Conservation (phyloP, 805 yeast genomes). For the Metschnikowia lochheadii region DNA sequence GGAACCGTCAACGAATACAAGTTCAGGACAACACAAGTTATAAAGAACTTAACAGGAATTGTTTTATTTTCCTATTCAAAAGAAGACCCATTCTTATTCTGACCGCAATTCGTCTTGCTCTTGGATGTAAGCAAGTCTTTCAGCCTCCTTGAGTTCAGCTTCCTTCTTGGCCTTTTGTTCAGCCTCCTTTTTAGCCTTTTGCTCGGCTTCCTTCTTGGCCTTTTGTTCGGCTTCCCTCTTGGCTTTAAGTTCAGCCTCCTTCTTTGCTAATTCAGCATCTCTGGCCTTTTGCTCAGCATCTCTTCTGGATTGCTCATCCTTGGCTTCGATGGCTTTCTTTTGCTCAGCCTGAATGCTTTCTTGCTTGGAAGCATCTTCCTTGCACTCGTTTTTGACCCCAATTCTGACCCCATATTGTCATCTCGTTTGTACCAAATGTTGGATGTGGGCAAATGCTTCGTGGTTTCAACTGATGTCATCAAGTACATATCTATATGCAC, state of each 20-base stretch:
- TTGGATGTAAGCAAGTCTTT: constrained; percentile 5
- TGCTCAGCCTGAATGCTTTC: neutral
- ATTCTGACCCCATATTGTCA: too few species aligned
- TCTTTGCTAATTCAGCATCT: constrained; percentile 8
- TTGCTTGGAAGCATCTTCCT: neutral
- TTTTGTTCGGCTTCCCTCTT: constrained; percentile 4
- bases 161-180: too few species aligned
- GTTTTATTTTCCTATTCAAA: too few species aligned
- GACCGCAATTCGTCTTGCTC: too few species aligned
- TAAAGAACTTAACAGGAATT: too few species aligned
- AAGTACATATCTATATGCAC: too few species aligned
- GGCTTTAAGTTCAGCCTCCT: constrained; percentile 4
- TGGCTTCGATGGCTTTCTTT: neutral
- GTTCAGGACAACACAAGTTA: too few species aligned
- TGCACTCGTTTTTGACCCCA: neutral
- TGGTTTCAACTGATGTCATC: too few species aligned
- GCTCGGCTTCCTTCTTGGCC: constrained; percentile 3
- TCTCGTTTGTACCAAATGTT: too few species aligned
- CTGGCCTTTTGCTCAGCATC: constrained; percentile 7
- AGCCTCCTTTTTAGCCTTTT: neutral
- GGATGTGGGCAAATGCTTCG: too few species aligned
- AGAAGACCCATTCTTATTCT: too few species aligned
- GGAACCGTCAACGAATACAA: too few species aligned
- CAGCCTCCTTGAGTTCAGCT: constrained; percentile 6
- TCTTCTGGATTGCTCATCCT: neutral